A percentile compares a stretch with the other conserved stretches of the same genome.
These are phyloP conservation scores for Sporothrix phasma DNA, from an alignment of 2,329 filamentous ascomycete genomes.

Conservation along the genomic window DNA sequence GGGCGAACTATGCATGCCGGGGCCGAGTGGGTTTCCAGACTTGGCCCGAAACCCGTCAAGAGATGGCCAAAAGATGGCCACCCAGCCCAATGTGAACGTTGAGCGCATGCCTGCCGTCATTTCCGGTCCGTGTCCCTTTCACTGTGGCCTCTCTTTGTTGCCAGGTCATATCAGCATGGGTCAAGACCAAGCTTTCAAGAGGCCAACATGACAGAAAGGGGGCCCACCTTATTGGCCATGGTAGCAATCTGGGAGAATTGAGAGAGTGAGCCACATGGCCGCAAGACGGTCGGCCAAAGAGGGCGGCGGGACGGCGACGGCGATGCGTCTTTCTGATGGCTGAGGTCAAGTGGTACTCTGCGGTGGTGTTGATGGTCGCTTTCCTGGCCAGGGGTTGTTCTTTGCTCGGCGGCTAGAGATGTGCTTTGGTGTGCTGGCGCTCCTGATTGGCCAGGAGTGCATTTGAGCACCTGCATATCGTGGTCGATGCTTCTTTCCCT, in stretches of 20 bases:
- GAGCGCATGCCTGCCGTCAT: not conserved
- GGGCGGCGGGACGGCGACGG: not conserved
- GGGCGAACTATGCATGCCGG: not conserved
- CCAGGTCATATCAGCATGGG: not conserved
- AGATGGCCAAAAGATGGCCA: not conserved
- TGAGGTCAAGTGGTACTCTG: not conserved
- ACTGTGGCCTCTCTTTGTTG: not conserved
- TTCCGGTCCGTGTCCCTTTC: not conserved
- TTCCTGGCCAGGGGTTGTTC: not conserved
- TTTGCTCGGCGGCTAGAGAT: slow-evolving; percentile 11
- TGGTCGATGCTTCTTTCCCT: slow-evolving; percentile 4
- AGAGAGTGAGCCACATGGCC: not conserved
- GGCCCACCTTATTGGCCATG: not conserved
- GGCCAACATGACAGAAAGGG: not conserved
- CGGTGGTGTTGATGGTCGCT: not conserved
- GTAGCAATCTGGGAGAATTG: not conserved
- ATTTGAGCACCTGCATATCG: slow-evolving; percentile 4
- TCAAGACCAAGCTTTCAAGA: not conserved
- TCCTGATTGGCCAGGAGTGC: slow-evolving; percentile 6
- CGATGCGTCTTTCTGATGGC: not conserved
- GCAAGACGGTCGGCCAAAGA: not conserved
- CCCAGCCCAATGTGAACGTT: not conserved
- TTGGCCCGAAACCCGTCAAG: not conserved
- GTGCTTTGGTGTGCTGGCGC: slow-evolving; percentile 3
- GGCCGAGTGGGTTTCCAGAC: not conserved